phyloP scores from a whole-genome alignment of 2,329 filamentous ascomycete genomes.

The Geosmithia morbida region DNA sequence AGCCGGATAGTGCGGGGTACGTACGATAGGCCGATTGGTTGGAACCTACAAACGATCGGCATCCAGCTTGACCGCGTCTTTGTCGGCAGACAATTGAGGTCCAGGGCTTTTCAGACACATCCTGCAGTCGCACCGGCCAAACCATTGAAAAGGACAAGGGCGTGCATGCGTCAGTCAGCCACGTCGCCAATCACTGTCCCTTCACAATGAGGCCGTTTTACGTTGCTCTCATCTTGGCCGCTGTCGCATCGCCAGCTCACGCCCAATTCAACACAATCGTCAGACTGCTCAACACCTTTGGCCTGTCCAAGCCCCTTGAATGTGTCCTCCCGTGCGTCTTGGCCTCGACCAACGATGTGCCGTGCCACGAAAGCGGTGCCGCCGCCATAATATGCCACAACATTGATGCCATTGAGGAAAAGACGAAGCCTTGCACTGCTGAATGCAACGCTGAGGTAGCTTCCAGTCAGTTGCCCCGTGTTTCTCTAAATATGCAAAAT shows the following conservation, averaged over 20 bases:
- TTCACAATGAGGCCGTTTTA: neutral
- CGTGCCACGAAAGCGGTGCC: neutral
- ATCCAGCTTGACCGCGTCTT: neutral
- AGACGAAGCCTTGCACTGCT: neutral
- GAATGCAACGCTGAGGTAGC: neutral
- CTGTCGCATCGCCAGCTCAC: neutral
- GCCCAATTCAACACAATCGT: conserved; percentile 2
- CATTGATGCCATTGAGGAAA: conserved; percentile 3
- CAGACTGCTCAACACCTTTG: conserved; percentile 3
- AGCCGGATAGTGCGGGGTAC: neutral
- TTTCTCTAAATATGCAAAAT: neutral
- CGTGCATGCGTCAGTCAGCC: neutral
- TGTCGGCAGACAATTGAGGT: no score
- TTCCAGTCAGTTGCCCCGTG: neutral
- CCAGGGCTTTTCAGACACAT: no score
- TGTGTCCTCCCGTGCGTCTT: neutral
- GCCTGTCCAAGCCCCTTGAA: neutral
- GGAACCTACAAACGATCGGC: neutral
- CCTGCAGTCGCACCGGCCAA: no score
- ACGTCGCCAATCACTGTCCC: neutral
- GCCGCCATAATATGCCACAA: conserved; percentile 16
- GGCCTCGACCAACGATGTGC: neutral
- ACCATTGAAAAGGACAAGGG: neutral
- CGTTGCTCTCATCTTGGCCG: conserved; percentile 4
- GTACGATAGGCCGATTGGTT: neutral